phyloP scores from a whole-genome alignment of 2,329 filamentous ascomycete genomes.

The Venturia aucupariae region DNA sequence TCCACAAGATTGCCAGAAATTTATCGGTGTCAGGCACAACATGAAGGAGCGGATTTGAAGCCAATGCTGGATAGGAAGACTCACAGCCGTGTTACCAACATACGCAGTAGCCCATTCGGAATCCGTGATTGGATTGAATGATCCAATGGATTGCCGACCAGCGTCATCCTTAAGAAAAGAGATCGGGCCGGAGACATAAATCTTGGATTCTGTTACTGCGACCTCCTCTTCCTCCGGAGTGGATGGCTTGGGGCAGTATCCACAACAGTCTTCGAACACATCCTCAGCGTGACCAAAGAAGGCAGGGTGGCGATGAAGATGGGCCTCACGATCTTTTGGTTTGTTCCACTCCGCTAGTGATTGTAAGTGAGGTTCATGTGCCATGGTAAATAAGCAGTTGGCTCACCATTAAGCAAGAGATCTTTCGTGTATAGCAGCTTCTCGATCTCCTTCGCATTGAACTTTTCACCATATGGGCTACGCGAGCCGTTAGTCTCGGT shows the following conservation, averaged over 20 bases:
- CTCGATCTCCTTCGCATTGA: constrained; percentile 61
- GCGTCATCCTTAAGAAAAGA: constrained; percentile 73
- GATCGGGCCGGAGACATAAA: constrained; percentile 65
- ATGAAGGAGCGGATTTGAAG: no score
- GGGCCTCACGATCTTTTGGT: constrained; percentile 61
- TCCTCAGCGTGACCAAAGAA: constrained; percentile 73
- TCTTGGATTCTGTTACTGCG: constrained; percentile 62
- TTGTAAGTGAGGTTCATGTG: neutral
- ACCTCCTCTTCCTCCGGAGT: constrained; percentile 65
- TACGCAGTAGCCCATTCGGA: constrained; percentile 91
- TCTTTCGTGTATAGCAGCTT: constrained; percentile 76
- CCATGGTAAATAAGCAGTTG: neutral
- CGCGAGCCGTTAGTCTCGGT: neutral
- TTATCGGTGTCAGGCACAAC: no score
- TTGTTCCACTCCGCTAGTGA: constrained; percentile 65
- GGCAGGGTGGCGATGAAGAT: constrained; percentile 67
- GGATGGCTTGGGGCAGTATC: constrained; percentile 59
- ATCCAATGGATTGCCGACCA: constrained; percentile 62
- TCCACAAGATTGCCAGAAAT: no score
- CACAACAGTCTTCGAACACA: constrained; percentile 73
- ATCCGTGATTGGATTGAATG: constrained; percentile 72
- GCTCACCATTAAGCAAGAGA: constrained; percentile 58
- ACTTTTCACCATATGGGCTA: constrained; percentile 48
- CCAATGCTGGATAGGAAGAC: no score
- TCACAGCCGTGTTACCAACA: constrained; percentile 62